Evolutionary conservation across 495 filamentous ascomycete genomes (phyloP).

Genomic region (Parmelia sp.): DNA sequence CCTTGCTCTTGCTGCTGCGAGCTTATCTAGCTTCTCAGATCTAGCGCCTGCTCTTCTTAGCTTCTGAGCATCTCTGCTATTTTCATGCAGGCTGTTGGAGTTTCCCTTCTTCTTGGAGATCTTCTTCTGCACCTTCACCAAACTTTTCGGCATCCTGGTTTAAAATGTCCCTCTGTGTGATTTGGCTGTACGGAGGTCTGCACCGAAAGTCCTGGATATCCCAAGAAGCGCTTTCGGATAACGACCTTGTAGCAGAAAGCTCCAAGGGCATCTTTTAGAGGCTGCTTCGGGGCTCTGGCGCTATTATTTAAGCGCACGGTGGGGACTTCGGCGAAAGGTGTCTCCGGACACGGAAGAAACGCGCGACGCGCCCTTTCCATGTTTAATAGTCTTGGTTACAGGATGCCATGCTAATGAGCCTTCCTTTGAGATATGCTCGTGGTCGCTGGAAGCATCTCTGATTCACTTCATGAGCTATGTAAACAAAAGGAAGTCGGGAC

Average conservation of each 20-base stretch:
- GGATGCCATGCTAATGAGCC: background rate
- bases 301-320: too few species aligned
- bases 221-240: too few species aligned
- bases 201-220: too few species aligned
- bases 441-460: background rate
- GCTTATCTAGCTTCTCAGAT: constrained; percentile 67
- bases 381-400: background rate
- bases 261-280: too few species aligned
- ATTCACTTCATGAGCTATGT: constrained; percentile 3
- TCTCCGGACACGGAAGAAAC: background rate
- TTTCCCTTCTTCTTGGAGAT: constrained; percentile 75
- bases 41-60: constrained; percentile 66
- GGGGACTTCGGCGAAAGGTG: background rate
- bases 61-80: constrained; percentile 70
- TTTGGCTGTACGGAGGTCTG: too few species aligned
- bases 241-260: too few species aligned
- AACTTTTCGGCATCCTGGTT: constrained; percentile 62
- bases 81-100: constrained; percentile 65
- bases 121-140: constrained; percentile 76
- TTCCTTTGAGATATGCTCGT: background rate
- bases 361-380: background rate
- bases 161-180: constrained; percentile 1
- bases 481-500: constrained; percentile 4
- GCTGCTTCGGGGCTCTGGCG: too few species aligned
- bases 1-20: constrained; percentile 56